Base-by-base conservation (phyloP, 305 asterid genomes). In the Ruellia speciosa region DNA sequence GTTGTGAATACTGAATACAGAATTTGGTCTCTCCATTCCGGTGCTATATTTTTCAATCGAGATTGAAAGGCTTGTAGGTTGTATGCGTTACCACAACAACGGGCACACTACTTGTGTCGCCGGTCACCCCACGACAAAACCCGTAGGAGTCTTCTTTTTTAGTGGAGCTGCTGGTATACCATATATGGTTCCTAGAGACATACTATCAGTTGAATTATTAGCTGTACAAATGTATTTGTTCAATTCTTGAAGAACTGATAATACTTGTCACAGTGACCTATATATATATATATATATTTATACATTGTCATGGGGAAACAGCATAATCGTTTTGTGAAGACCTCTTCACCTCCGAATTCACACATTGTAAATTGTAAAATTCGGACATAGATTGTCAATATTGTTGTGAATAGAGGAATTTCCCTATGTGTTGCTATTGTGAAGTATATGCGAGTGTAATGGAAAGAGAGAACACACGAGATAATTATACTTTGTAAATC, bases 1-100 rank as follows among this genome's bases (percentile, higher is more conserved):
- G 45, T 39, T 9, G 45, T 39, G 45, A 12, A 39, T 7, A 39
- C 10, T 39, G 45, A 12, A 39, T 7, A 39, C 10, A 39, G 45
- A 39, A 39, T 12, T 24, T 24, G 31, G 31, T 4, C 31, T 4
- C 4, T 24, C 31, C 31, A 4, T 4, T 2, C 31, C 4, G 31
- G 13, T 39, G 7, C 45, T 39, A 35, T 49, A 33, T 52, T 54
- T 35, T 58, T 49, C 62, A 35, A 46, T 40, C 14, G 11, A 51
- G 45, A 18, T 33, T 43, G 52, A 52, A 63, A 57, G 6, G 43
- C 68, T 14, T 51, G 59, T 17, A 59, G 58, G 46, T 50, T 49
- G 31, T 24, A 24, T 24, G 2, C 31, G 2, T 4, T 24, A 24
- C 31, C 31, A 24, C 31, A 24, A n/a, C 31, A 24, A 24, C 4